Base-by-base conservation (phyloP, 495 filamentous ascomycete species). In the Daldinia bambusicola region DNA sequence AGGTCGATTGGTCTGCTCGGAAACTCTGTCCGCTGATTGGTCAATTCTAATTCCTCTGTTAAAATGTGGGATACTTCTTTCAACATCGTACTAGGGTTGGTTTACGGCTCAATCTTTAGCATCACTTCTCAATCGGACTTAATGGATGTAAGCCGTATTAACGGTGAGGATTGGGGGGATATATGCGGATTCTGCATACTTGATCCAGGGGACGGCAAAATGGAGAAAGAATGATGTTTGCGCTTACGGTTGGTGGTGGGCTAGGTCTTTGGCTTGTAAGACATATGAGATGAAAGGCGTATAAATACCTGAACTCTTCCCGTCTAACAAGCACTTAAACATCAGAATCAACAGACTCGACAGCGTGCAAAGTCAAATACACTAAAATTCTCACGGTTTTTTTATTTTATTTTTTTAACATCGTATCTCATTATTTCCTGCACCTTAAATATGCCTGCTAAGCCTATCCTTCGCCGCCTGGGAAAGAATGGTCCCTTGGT, bases 401-500 rank as follows among this genome's bases (percentile, higher is more conserved):
- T 30, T 6, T 37, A 38, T 10, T 12, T 37, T n/a, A n/a, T n/a
- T n/a, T n/a, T n/a, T n/a, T n/a, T n/a, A n/a, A n/a, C n/a, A n/a
- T n/a, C 2, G 8, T 7, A 56, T 1, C 18, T 2, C 2, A 20
- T 43, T 16, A 43, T 6, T 13, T 5, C 1, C 5, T 41, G 4
- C 26, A 26, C 26, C 3, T 26, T 45, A 56, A 74, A 55, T 6
- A 77, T 77, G 75, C 22, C 75, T 69, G 8, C 73, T 20, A 71
- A 74, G 30, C 60, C 72, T 34, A 53, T 72, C 48, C 62, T 76
- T 53, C 72, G 62, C 36, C 71, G 51, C 14, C 74, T 89, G 0
- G 87, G 87, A 58, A 84, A 80, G 51, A 80, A 85, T 78, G 87
- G 87, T 16, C 85, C 82, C 30, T 51, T 73, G 26, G 81, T 89